A percentile compares a stretch with the other conserved stretches of the same genome.
Evolutionary conservation across 805 yeast species (phyloP).

Genomic region (Metschnikowia bowlesiae): DNA sequence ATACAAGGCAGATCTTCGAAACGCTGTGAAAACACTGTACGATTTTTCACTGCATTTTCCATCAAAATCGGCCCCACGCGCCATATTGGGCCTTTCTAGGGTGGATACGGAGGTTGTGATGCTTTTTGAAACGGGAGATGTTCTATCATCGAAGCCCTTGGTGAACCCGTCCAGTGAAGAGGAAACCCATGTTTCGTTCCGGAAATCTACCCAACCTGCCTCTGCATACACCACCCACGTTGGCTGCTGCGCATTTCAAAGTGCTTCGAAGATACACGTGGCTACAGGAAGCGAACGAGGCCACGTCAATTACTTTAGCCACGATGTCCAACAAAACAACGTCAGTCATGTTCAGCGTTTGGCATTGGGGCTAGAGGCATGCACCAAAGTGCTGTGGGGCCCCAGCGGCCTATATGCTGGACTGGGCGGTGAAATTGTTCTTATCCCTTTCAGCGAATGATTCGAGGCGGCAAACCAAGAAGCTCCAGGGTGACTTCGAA

Average conservation of each 20-base stretch:
- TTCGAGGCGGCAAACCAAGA: neutral
- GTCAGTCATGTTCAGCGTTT: neutral
- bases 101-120: neutral
- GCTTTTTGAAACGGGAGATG: neutral
- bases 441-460: neutral
- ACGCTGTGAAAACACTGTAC: neutral
- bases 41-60: neutral
- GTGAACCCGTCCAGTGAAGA: neutral
- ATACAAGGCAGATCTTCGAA: conserved; percentile 15
- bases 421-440: neutral
- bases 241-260: conserved; percentile 6
- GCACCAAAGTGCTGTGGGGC: conserved; percentile 1
- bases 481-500: neutral
- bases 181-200: neutral
- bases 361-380: neutral
- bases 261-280: conserved; percentile 1
- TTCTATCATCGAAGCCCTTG: neutral
- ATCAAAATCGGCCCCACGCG: neutral
- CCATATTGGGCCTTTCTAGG: neutral
- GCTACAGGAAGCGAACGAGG: conserved; percentile 11
- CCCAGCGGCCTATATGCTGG: neutral
- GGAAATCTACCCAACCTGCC: neutral
- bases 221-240: neutral
- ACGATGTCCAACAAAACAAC: neutral
- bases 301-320: conserved; percentile 1